Percentiles rank a stretch among this genome's conserved stretches.
Evolutionary conservation across 139 green algal genomes (phyloP).

Genomic region (Coccomyxa sp.): DNA sequence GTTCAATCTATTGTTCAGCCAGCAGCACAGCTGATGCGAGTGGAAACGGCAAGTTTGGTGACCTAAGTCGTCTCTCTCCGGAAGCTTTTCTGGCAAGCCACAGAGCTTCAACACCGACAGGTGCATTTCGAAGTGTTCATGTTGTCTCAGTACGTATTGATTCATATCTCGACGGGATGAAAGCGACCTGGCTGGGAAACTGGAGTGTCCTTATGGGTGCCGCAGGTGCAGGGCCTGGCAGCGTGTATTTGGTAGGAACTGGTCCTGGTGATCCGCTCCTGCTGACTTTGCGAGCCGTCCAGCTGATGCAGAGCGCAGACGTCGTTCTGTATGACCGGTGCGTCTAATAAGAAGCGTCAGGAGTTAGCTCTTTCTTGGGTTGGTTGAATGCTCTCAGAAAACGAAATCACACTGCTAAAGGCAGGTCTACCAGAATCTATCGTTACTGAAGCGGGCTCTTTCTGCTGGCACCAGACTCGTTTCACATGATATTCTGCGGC

Average conservation of each 20-base stretch:
- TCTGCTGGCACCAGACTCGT: conserved; percentile 58
- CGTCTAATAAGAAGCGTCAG: neutral
- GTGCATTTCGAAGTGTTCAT: no score
- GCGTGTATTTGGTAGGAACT: conserved; percentile 92
- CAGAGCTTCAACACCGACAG: no score
- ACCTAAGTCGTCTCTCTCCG: no score
- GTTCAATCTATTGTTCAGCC: no score
- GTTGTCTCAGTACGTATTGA: no score
- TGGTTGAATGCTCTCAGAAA: no score
- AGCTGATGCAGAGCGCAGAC: conserved; percentile 89
- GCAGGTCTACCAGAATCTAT: neutral
- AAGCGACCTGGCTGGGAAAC: neutral
- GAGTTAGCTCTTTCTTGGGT: neutral
- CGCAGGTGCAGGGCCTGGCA: conserved; percentile 25
- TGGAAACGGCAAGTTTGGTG: no score
- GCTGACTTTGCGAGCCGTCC: conserved; percentile 84
- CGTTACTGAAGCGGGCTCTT: neutral
- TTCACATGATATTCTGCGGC: conserved; percentile 82
- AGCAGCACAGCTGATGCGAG: no score
- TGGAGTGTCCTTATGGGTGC: neutral
- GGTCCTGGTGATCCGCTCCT: conserved; percentile 93
- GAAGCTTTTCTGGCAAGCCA: no score
- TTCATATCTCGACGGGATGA: no score
- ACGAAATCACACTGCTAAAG: neutral
- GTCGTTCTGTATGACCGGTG: conserved; percentile 95